phyloP scores from a whole-genome alignment of 169 alveolate genomes.

The Plasmodium reichenowi region DNA sequence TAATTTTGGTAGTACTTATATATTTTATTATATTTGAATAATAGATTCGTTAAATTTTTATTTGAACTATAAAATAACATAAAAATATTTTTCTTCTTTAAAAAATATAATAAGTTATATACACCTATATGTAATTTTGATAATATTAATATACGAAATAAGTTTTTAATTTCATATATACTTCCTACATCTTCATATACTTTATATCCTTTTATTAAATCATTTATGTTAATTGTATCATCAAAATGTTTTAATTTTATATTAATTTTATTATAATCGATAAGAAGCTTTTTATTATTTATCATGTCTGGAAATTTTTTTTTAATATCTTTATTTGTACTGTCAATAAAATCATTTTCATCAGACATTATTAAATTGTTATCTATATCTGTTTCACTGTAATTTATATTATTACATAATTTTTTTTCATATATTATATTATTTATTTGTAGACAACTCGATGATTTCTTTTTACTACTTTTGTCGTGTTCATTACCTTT shows the following conservation, averaged over 20 bases:
- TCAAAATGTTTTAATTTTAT: conserved; percentile 15
- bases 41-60: conserved; percentile 45
- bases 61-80: conserved; percentile 63
- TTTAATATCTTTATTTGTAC: conserved; percentile 3
- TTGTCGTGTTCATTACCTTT: conserved; percentile 5
- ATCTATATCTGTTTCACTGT: too few species aligned
- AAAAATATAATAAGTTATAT: conserved; percentile 25
- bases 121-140: conserved; percentile 74
- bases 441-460: too few species aligned
- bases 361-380: too few species aligned
- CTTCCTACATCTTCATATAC: not conserved
- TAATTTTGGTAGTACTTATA: conserved; percentile 17
- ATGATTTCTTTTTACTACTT: conserved; percentile 7
- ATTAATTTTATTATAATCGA: conserved; percentile 33
- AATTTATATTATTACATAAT: too few species aligned
- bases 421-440: too few species aligned
- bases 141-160: conserved; percentile 52
- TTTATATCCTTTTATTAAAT: conserved; percentile 17
- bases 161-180: conserved; percentile 26
- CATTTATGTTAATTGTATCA: not conserved
- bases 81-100: conserved; percentile 63
- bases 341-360: not conserved
- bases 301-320: not conserved
- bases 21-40: conserved; percentile 58
- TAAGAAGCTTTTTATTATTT: conserved; percentile 27